Conservation (phyloP, 2,329 filamentous ascomycete species). For the Phoma sp. region DNA sequence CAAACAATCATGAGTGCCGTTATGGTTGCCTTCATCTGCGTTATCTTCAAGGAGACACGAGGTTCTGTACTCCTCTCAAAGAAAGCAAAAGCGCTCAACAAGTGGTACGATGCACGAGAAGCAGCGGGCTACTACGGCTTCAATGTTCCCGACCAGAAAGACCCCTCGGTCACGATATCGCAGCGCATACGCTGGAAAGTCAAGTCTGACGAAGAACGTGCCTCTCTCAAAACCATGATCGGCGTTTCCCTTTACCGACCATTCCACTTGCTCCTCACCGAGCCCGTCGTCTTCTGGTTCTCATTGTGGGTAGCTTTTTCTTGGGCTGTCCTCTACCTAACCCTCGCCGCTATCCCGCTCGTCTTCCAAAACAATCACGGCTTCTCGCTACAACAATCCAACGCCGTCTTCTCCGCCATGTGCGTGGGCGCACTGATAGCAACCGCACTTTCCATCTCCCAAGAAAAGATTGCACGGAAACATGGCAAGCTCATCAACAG, state of each 20-base stretch:
- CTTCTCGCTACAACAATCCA: slow-evolving; percentile 72
- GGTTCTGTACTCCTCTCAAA: slow-evolving; percentile 79
- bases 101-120: slow-evolving; percentile 80
- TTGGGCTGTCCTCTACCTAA: slow-evolving; percentile 88
- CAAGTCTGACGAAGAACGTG: slow-evolving; percentile 77
- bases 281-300: slow-evolving; percentile 85
- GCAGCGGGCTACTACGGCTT: slow-evolving; percentile 66
- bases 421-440: slow-evolving; percentile 71
- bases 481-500: slow-evolving; percentile 48
- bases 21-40: slow-evolving; percentile 68
- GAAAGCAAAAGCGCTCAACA: slow-evolving; percentile 77
- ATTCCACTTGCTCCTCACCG: slow-evolving; percentile 78
- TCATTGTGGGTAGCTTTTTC: slow-evolving; percentile 88
- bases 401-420: slow-evolving; percentile 77
- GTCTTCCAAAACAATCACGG: slow-evolving; percentile 73
- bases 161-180: slow-evolving; percentile 39
- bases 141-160: slow-evolving; percentile 49
- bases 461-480: slow-evolving; percentile 70
- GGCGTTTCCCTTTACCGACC: slow-evolving; percentile 77
- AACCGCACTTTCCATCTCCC: slow-evolving; percentile 73
- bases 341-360: slow-evolving; percentile 80
- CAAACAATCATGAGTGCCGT: slow-evolving; percentile 75
- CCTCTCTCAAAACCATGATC: slow-evolving; percentile 73
- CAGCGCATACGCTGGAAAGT: slow-evolving; percentile 80
- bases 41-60: slow-evolving; percentile 82